Evolutionary conservation across 2,329 filamentous ascomycete genomes (phyloP).

Genomic region (Colletotrichum navitas): DNA sequence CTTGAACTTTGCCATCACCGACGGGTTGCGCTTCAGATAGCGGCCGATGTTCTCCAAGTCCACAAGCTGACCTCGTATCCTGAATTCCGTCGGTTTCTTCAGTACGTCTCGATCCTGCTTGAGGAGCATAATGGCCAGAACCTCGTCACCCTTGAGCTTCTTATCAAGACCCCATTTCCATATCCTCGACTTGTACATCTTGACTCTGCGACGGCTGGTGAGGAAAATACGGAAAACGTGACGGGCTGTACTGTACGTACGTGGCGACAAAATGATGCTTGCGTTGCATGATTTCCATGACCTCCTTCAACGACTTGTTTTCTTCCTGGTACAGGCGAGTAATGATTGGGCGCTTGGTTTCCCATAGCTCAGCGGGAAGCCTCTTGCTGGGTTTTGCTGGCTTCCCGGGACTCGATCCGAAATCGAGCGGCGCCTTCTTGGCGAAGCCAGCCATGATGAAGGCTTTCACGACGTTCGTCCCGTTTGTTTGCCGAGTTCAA

Average conservation of each 20-base stretch:
- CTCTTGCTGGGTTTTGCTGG: conserved; percentile 45
- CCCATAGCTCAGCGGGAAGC: conserved; percentile 51
- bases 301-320: conserved; percentile 56
- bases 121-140: conserved; percentile 54
- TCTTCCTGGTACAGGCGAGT: conserved; percentile 56
- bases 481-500: neutral
- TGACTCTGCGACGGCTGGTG: conserved; percentile 48
- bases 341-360: conserved; percentile 53
- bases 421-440: conserved; percentile 46
- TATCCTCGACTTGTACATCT: conserved; percentile 59
- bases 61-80: conserved; percentile 55
- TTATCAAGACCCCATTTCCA: conserved; percentile 58
- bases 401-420: conserved; percentile 46
- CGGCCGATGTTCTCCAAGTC: conserved; percentile 56
- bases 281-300: conserved; percentile 55
- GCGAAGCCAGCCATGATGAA: conserved; percentile 20
- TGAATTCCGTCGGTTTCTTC: conserved; percentile 52
- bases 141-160: conserved; percentile 57
- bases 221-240: conserved; percentile 9
- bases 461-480: conserved; percentile 16
- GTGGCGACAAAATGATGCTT: conserved; percentile 56
- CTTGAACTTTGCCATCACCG: conserved; percentile 49
- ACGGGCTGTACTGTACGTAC: conserved; percentile 47
- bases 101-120: conserved; percentile 54
- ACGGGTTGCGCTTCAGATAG: conserved; percentile 56